Base-by-base conservation (phyloP, 176 grass and related monocot genomes). In the Raddia distichophylla region DNA sequence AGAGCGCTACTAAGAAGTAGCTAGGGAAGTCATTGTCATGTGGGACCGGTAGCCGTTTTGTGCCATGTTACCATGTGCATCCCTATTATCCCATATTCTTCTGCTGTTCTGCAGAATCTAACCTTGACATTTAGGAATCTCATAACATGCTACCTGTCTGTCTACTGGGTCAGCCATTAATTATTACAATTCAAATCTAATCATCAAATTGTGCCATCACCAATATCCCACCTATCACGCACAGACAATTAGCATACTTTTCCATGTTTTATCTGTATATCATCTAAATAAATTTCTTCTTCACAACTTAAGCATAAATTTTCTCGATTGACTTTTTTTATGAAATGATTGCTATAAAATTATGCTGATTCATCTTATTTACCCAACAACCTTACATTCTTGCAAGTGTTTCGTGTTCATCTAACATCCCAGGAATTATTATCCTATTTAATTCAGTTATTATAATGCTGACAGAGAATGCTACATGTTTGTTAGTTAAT, bases 11-110 rank as follows among this genome's bases (percentile, higher is more conserved):
- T 68, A 22, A 78, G 37, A 50, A 56, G 58, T 66, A 73, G n/a
- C 33, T 74, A 77, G 61, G 6, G 32, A 42, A 18, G 71, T 53
- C 32, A 59, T 82, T 77, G 64, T 59, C 77, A 89, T 77, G 77
- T 82, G 74, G 78, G 57, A 32, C 65, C 33, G 19, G 17, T 32
- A 64, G 17, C 11, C 37, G 70, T 69, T 52, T 14, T 68, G 67
- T 82, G 52, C 51, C 73, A 78, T 64, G 69, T 82, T 50, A 27
- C 46, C 80, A 79, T 79, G 75, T 84, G 68, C 44, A 62, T 60
- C n/a, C 20, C 43, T 5, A 63, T 67, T 84, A 52, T 48, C 82
- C 60, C 8, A 0, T 33, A 78, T 60, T 82, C 15, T 60, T 73
- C 65, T 35, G 64, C 27, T 42, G 58, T 54, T 69, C 6, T 82